These are phyloP conservation scores for Adansonia gregorii DNA, from an alignment of 441 rosid genomes.

Conservation along the genomic window DNA sequence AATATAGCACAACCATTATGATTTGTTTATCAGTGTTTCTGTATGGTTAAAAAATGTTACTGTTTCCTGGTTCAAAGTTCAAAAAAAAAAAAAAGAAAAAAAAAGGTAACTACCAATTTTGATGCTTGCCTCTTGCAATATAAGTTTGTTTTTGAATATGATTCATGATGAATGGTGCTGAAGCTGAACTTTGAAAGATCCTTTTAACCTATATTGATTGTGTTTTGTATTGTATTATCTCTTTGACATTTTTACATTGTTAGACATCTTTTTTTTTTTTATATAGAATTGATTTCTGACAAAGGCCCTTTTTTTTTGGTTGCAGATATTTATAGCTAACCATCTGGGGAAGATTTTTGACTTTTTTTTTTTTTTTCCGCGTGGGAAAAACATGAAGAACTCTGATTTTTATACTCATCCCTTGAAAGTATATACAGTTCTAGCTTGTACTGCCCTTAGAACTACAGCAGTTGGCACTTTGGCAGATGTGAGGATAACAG, in stretches of 20 bases:
- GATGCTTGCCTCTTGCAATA: not conserved
- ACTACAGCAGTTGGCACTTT: conserved; percentile 26
- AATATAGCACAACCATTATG: not conserved
- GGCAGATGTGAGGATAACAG: conserved; percentile 1
- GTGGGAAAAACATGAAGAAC: conserved; percentile 23
- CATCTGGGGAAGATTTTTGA: conserved; percentile 27
- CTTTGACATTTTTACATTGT: not conserved
- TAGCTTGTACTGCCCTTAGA: conserved; percentile 28
- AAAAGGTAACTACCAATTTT: not conserved
- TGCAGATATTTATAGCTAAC: conserved; percentile 50
- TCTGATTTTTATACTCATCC: conserved; percentile 26
- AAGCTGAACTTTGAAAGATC: too few species aligned
- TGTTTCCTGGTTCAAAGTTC: not conserved
- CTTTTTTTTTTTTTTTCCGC: not conserved
- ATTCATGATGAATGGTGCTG: not conserved
- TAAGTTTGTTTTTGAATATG: not conserved
- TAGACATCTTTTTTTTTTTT: not conserved
- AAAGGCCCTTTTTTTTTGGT: not conserved
- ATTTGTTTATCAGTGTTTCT: not conserved
- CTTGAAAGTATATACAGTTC: conserved; percentile 30
- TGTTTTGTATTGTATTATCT: not conserved
- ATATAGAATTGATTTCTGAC: not conserved
- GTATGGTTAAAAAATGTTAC: not conserved
- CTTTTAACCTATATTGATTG: not conserved
- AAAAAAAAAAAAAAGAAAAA: not conserved